These are phyloP conservation scores for Meyerozyma carpophila DNA, from an alignment of 1,139 yeast species.

Conservation along the genomic window DNA sequence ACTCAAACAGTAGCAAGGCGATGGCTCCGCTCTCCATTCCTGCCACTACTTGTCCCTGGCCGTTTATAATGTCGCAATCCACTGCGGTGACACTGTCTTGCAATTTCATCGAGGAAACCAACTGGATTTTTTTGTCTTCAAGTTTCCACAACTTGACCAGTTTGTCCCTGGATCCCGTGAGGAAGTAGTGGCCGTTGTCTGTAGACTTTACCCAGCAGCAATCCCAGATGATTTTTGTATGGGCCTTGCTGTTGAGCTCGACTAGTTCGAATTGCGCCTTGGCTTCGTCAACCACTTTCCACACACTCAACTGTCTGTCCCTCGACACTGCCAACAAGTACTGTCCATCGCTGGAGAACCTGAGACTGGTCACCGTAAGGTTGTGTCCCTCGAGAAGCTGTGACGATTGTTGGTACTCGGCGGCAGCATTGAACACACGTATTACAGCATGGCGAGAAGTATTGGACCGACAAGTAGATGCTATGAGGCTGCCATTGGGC, in stretches of 20 bases:
- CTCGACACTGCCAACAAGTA: conserved; percentile 79
- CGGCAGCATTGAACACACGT: conserved; percentile 60
- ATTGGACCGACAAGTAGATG: conserved; percentile 91
- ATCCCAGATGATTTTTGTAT: conserved; percentile 92
- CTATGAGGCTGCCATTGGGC: conserved; percentile 60
- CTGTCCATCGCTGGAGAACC: conserved; percentile 67
- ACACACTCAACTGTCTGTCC: conserved; percentile 80
- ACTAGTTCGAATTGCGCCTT: conserved; percentile 37
- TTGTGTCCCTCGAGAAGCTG: conserved; percentile 57
- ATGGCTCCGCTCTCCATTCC: conserved; percentile 67
- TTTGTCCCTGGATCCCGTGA: conserved; percentile 88
- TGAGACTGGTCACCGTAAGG: conserved; percentile 78
- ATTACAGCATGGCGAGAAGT: conserved; percentile 79
- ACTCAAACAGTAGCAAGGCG: conserved; percentile 19
- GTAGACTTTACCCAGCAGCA: conserved; percentile 69
- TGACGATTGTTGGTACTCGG: conserved; percentile 33
- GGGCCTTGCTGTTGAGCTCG: conserved; percentile 64
- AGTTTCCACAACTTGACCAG: conserved; percentile 67
- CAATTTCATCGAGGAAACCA: conserved; percentile 33
- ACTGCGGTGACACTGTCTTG: conserved; percentile 68
- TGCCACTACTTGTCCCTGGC: conserved; percentile 43
- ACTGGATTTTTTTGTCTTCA: conserved; percentile 16
- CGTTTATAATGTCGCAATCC: conserved; percentile 34
- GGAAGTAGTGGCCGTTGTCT: conserved; percentile 36
- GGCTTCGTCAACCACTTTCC: conserved; percentile 50